Conservation (phyloP, 345 rosid species). For the Boechera retrofracta region DNA sequence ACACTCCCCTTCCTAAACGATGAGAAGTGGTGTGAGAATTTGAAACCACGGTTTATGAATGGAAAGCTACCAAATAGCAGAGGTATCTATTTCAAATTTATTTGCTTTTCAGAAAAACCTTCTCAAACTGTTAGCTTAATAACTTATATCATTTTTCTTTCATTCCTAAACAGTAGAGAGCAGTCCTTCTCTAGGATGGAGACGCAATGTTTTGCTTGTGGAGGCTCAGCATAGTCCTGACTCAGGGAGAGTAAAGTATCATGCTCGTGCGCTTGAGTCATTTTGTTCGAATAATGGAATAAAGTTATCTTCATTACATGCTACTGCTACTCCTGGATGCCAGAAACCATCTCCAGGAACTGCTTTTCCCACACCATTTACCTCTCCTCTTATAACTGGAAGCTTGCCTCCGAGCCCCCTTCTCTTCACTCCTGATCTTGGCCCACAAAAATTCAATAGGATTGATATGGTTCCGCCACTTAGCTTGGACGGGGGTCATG, state of each 20-base stretch:
- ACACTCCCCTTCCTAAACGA: conserved; percentile 79
- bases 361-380: conserved; percentile 81
- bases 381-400: conserved; percentile 87
- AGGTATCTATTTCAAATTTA: conserved; percentile 33
- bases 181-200: conserved; percentile 91
- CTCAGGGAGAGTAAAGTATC: conserved; percentile 77
- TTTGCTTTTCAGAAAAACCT: conserved; percentile 37
- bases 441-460: conserved; percentile 69
- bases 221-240: conserved; percentile 95
- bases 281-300: conserved; percentile 75
- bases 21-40: conserved; percentile 66
- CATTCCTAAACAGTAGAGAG: conserved; percentile 53
- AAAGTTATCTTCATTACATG: conserved; percentile 66
- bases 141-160: conserved; percentile 37
- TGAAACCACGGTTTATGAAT: conserved; percentile 51
- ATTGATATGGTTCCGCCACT: conserved; percentile 93
- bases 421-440: conserved; percentile 81
- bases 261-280: conserved; percentile 89
- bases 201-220: conserved; percentile 87
- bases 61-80: conserved; percentile 45
- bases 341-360: conserved; percentile 61
- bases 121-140: conserved; percentile 18
- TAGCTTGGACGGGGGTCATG: conserved; percentile 82
- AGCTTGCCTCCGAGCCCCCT: conserved; percentile 95
- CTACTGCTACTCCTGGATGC: conserved; percentile 56